These are phyloP conservation scores for Fraxinus baroniana DNA, from an alignment of 305 asterid genomes.

Conservation along the genomic window DNA sequence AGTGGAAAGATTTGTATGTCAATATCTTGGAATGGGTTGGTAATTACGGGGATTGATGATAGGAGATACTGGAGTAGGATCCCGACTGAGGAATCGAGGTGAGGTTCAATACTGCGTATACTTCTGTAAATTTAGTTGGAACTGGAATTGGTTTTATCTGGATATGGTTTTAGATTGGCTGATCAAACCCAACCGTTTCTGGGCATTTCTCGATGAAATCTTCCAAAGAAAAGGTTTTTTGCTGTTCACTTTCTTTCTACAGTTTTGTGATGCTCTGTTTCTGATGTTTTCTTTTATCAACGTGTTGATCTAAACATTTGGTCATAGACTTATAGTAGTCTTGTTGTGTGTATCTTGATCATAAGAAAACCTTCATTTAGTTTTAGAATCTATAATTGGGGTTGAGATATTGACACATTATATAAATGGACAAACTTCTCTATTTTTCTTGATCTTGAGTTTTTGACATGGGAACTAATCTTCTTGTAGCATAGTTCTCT, in stretches of 20 bases:
- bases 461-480: neutral
- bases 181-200: conserved; percentile 8
- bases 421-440: neutral
- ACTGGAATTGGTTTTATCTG: conserved; percentile 1
- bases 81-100: conserved; percentile 88
- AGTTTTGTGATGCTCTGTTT: neutral
- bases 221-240: neutral
- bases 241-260: conserved; percentile 12
- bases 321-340: neutral
- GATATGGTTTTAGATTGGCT: conserved; percentile 22
- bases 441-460: neutral
- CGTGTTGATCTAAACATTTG: neutral
- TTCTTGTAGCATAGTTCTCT: neutral
- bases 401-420: neutral
- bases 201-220: conserved; percentile 16
- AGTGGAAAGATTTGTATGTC: conserved; percentile 70
- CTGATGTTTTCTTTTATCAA: neutral
- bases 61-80: conserved; percentile 90
- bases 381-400: neutral
- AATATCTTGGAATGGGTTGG: conserved; percentile 65
- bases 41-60: conserved; percentile 86
- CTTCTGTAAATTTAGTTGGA: neutral
- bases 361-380: neutral
- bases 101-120: conserved; percentile 22
- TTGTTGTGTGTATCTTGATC: neutral